Evolutionary conservation across 805 yeast genomes (phyloP).

Genomic region (Kregervanrija pseudodelftensis): DNA sequence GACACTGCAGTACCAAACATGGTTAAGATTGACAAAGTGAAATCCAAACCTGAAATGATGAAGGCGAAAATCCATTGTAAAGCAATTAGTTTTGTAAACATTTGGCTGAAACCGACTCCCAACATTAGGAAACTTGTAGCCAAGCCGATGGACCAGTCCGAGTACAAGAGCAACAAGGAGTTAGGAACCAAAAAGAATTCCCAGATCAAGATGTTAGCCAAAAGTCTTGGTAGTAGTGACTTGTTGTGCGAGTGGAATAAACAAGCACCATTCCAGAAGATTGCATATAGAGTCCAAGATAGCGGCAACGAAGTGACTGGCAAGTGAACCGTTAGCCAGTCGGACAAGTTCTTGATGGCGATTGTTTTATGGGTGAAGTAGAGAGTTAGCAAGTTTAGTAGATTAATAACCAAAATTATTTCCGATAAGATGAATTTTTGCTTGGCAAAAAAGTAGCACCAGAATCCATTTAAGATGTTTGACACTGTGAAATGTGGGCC

Average conservation of each 20-base stretch:
- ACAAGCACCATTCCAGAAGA: slow-evolving; percentile 85
- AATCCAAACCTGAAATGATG: slow-evolving; percentile 50
- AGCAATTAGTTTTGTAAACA: slow-evolving; percentile 61
- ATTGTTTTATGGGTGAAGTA: slow-evolving; percentile 58
- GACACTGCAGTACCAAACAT: slow-evolving; percentile 31
- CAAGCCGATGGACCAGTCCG: slow-evolving; percentile 68
- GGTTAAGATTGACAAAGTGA: slow-evolving; percentile 42
- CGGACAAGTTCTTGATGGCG: slow-evolving; percentile 40
- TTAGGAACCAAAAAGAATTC: slow-evolving; percentile 62
- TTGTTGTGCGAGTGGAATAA: slow-evolving; percentile 54
- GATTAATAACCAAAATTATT: slow-evolving; percentile 49
- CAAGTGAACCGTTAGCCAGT: slow-evolving; percentile 55
- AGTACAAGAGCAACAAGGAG: slow-evolving; percentile 46
- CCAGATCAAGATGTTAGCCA: slow-evolving; percentile 76
- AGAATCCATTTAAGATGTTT: slow-evolving; percentile 51
- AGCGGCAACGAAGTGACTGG: slow-evolving; percentile 65
- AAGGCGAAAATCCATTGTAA: slow-evolving; percentile 85
- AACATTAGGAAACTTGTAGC: slow-evolving; percentile 49
- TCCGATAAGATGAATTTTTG: slow-evolving; percentile 55
- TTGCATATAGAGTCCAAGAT: slow-evolving; percentile 64
- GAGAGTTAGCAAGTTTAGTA: slow-evolving; percentile 48
- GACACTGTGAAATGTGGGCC: slow-evolving; percentile 59
- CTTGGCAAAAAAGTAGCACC: slow-evolving; percentile 57
- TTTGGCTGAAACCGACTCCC: slow-evolving; percentile 66
- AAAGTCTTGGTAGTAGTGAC: slow-evolving; percentile 49